These are phyloP conservation scores for Zarea fungicola DNA, from an alignment of 2,329 filamentous ascomycete genomes.

Conservation along the genomic window DNA sequence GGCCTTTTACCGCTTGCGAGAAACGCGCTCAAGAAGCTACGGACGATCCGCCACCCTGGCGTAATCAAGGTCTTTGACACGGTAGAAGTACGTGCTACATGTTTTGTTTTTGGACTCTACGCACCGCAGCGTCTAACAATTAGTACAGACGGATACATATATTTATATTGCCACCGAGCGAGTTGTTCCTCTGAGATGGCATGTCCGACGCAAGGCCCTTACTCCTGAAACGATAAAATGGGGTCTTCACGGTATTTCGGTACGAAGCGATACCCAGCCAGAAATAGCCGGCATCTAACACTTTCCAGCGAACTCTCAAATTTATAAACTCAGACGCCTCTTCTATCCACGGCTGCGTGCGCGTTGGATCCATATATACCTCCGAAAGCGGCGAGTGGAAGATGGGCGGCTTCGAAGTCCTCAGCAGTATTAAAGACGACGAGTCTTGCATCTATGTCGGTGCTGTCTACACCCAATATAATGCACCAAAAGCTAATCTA, in stretches of 20 bases:
- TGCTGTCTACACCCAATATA: not conserved
- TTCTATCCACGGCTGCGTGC: slow-evolving; percentile 84
- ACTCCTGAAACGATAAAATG: slow-evolving; percentile 94
- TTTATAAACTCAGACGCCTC: slow-evolving; percentile 93
- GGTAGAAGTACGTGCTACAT: slow-evolving; percentile 62
- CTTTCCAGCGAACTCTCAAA: slow-evolving; percentile 73
- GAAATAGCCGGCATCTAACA: not conserved
- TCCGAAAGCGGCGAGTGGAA: slow-evolving; percentile 98
- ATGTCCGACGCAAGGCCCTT: slow-evolving; percentile 80
- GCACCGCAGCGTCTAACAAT: not conserved
- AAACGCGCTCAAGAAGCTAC: slow-evolving; percentile 90
- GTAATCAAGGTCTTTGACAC: slow-evolving; percentile 93
- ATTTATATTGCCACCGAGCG: slow-evolving; percentile 96
- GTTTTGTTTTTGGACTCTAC: not conserved
- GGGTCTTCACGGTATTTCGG: slow-evolving; percentile 83
- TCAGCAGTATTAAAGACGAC: slow-evolving; percentile 94
- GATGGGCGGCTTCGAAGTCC: slow-evolving; percentile 83
- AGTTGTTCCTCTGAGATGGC: slow-evolving; percentile 81
- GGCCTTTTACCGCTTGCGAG: slow-evolving; percentile 78
- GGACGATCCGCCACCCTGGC: slow-evolving; percentile 88
- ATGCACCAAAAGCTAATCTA: not conserved
- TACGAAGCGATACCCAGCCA: slow-evolving; percentile 33
- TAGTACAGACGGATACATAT: slow-evolving; percentile 73
- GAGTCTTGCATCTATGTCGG: slow-evolving; percentile 82
- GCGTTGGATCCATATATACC: slow-evolving; percentile 82